phyloP scores from a whole-genome alignment of 371 early-diverging fungal species.

The Batkoa obscura region DNA sequence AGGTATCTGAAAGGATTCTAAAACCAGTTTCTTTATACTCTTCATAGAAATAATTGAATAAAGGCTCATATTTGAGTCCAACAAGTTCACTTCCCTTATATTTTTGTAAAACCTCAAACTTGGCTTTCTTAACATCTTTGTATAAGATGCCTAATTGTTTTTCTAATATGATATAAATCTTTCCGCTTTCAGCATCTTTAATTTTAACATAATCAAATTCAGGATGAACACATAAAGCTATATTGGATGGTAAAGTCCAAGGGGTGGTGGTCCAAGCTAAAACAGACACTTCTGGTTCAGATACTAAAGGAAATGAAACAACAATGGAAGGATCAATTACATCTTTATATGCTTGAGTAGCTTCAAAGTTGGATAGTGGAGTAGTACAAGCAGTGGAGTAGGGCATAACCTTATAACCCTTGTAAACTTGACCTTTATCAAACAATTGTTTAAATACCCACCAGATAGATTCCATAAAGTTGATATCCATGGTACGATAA shows the following conservation, averaged over 20 bases:
- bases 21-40: constrained; percentile 63
- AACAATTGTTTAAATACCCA: constrained; percentile 98
- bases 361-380: constrained; percentile 99
- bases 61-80: constrained; percentile 81
- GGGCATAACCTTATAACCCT: constrained; percentile 97
- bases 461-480: constrained; percentile 99
- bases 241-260: constrained; percentile 98
- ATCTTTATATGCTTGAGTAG: constrained; percentile 98
- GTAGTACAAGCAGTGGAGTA: constrained; percentile 96
- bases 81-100: constrained; percentile 71
- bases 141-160: constrained; percentile 69
- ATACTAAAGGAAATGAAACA: constrained; percentile 83
- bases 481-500: constrained; percentile 93
- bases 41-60: constrained; percentile 72
- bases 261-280: constrained; percentile 99
- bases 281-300: constrained; percentile 59
- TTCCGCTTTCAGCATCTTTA: constrained; percentile 60
- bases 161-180: constrained; percentile 69
- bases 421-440: constrained; percentile 93
- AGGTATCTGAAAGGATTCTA: constrained; percentile 74
- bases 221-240: constrained; percentile 89
- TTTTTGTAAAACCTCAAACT: constrained; percentile 62
- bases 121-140: constrained; percentile 91
- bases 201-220: constrained; percentile 93
- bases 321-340: constrained; percentile 95